phyloP scores from a whole-genome alignment of 2,329 filamentous ascomycete genomes.

The Chaetomium strumarium region DNA sequence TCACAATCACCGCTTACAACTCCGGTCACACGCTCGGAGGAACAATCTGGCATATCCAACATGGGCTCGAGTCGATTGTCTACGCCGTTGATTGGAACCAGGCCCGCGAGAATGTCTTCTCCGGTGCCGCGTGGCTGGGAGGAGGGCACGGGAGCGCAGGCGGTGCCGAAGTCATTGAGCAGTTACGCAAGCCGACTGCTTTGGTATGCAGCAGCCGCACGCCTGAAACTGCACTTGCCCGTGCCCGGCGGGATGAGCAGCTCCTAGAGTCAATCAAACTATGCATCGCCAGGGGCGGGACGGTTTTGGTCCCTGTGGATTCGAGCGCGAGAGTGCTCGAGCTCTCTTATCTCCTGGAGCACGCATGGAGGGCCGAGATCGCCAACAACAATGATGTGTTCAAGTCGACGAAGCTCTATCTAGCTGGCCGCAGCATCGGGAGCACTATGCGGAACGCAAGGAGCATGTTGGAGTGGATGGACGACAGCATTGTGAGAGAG shows the following conservation, averaged over 20 bases:
- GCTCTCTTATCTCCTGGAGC: slow-evolving; percentile 84
- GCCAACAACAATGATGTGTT: slow-evolving; percentile 46
- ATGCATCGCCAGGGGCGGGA: slow-evolving; percentile 76
- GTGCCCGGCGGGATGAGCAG: slow-evolving; percentile 77
- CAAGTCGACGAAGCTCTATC: slow-evolving; percentile 59
- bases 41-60: slow-evolving; percentile 98
- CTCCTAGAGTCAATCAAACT: slow-evolving; percentile 76
- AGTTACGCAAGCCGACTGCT: slow-evolving; percentile 86
- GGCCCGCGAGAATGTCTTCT: slow-evolving; percentile 88
- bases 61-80: slow-evolving; percentile 92
- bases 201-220: slow-evolving; percentile 83
- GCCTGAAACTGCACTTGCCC: slow-evolving; percentile 59
- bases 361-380: slow-evolving; percentile 73
- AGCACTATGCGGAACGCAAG: slow-evolving; percentile 86
- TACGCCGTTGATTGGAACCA: slow-evolving; percentile 99
- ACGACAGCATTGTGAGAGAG: slow-evolving; percentile 87
- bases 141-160: slow-evolving; percentile 61
- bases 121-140: slow-evolving; percentile 89
- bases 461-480: slow-evolving; percentile 99
- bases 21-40: slow-evolving; percentile 93
- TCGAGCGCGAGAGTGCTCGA: slow-evolving; percentile 93
- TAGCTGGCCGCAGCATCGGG: slow-evolving; percentile 80
- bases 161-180: slow-evolving; percentile 87
- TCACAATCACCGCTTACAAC: slow-evolving; percentile 95
- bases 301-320: slow-evolving; percentile 88